phyloP scores from a whole-genome alignment of 164 flowering plant genomes.

The Protea cynaroides region DNA sequence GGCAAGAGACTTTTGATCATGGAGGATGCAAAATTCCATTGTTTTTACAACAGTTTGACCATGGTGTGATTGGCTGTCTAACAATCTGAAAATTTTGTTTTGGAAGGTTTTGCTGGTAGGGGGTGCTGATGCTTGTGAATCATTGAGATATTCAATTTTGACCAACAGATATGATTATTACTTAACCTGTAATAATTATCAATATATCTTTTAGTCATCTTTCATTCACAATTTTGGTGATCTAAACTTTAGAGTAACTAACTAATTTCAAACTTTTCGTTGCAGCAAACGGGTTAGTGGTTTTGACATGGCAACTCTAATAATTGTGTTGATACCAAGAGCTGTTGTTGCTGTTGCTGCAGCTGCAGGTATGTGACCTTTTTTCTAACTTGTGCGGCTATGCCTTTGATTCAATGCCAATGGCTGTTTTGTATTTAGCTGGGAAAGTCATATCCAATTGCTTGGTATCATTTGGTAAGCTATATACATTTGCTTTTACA shows the following conservation, averaged over 20 bases:
- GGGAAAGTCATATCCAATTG: constrained; percentile 57
- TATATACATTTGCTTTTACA: constrained; percentile 13
- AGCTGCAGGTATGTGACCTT: constrained; percentile 39
- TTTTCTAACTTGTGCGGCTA: constrained; percentile 1
- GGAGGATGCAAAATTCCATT: too few relatives aligned
- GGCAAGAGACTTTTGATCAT: too few relatives aligned
- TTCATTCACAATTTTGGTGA: too few relatives aligned
- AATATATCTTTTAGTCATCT: neutral
- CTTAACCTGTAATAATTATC: too few relatives aligned
- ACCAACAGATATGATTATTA: too few relatives aligned
- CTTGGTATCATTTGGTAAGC: constrained; percentile 76
- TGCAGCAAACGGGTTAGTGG: constrained; percentile 92
- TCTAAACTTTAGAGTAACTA: too few relatives aligned
- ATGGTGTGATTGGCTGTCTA: too few relatives aligned
- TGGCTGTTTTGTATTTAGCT: constrained; percentile 37
- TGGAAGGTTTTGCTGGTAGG: too few relatives aligned
- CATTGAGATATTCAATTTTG: too few relatives aligned
- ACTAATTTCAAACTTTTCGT: constrained; percentile 5
- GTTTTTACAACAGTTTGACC: too few relatives aligned
- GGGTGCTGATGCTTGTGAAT: too few relatives aligned
- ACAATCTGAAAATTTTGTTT: too few relatives aligned
- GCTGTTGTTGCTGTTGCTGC: constrained; percentile 47
- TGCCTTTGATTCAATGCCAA: constrained; percentile 17
- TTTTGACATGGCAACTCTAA: constrained; percentile 94
- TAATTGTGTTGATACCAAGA: constrained; percentile 58